Evolutionary conservation across 768 basidiomycete species (phyloP), one percentile per base, ranked within the genome.

Genomic region (Phallus indusiatus): DNA sequence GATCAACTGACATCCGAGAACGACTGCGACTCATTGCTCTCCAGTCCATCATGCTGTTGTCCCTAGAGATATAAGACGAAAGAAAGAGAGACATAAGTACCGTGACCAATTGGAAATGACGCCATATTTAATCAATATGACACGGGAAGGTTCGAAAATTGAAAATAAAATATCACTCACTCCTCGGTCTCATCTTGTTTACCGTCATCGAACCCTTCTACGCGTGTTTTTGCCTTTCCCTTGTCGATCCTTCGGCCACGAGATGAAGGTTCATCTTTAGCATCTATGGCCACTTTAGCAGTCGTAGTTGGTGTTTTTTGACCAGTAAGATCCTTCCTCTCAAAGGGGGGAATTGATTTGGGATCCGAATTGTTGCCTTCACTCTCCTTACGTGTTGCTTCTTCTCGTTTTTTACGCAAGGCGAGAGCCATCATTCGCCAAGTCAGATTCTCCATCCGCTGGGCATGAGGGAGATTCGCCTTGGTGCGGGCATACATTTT

Each of bases 361-460:
- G 51, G 62, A 20, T 46, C 57, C 20, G 46, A 60, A 33, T 60
- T 58, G 14, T 60, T 58, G 14, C 49, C 55, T 8, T 59, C 54
- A 35, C 56, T 62, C 24, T 56, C 63, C 53, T 47, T 63, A 67
- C 61, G 72, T 73, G 61, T 81, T 76, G 59, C 68, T 20, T 86
- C 84, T 48, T 88, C 86, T 72, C 85, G 84, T 75, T 86, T 86
- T 80, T 89, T 95, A 77, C 88, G 87, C 58, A 99, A 74, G 12
- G 90, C 91, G 68, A 99, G 75, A 22, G 94, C 88, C 94, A 97
- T 97, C 93, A 98, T 90, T 60, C 96, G 76, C 95, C 95, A 97
- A 0, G 94, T 96, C 56, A 98, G 71, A 68, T 97, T 98, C 75
- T 98, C 96, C 91, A 99, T 94, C 67, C 94, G 76, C 72, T 94